phyloP scores from a whole-genome alignment of 345 rosid genomes.

The Atalantia buxifolia region DNA sequence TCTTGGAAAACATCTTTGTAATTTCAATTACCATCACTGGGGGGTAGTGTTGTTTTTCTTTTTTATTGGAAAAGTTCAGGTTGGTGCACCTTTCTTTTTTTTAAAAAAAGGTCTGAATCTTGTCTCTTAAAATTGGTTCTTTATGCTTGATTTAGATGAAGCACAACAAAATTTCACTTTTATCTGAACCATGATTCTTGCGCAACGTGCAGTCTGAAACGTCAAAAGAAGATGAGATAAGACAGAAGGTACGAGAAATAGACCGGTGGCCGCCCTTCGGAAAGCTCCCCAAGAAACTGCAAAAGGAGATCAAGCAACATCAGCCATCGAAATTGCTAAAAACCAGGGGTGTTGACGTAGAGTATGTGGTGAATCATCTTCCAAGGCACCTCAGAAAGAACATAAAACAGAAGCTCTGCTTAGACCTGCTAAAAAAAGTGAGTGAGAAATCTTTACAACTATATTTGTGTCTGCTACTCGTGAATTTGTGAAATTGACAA shows the following conservation, averaged over 20 bases:
- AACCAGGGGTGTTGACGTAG: not conserved
- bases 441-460: not conserved
- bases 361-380: not conserved
- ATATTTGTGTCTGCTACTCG: too few relatives aligned
- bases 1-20: slow-evolving; percentile 3
- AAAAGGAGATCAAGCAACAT: not conserved
- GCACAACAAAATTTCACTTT: not conserved
- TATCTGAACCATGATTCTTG: not conserved
- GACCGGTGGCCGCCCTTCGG: not conserved
- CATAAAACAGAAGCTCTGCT: not conserved
- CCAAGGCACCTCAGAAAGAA: not conserved
- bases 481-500: too few relatives aligned
- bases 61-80: slow-evolving; percentile 7
- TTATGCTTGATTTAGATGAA: not conserved
- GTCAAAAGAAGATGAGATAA: not conserved
- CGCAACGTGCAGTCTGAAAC: not conserved
- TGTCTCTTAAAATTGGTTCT: not conserved
- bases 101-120: too few relatives aligned
- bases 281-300: not conserved
- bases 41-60: not conserved
- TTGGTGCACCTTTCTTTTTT: not conserved
- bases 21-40: not conserved
- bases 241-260: not conserved
- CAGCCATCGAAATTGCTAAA: not conserved
- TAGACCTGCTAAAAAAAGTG: not conserved